These are phyloP conservation scores for Coemansia reversa DNA, from an alignment of 192 early-diverging fungal species.

Conservation along the genomic window DNA sequence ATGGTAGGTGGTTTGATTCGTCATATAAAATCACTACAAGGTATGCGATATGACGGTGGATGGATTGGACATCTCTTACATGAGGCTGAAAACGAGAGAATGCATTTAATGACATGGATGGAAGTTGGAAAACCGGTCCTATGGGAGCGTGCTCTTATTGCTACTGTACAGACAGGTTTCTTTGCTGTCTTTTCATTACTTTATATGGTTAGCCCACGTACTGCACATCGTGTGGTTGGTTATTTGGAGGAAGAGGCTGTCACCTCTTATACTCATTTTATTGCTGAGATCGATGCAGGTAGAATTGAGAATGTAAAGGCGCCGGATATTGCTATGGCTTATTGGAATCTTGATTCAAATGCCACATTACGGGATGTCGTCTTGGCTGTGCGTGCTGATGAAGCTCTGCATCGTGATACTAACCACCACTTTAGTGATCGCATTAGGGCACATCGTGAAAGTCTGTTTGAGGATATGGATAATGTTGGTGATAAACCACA, in stretches of 20 bases:
- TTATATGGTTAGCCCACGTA: constrained; percentile 78
- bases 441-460: constrained; percentile 54
- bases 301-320: constrained; percentile 68
- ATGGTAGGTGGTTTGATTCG: constrained; percentile 84
- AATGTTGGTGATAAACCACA: constrained; percentile 25
- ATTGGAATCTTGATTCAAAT: constrained; percentile 71
- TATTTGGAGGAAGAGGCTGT: constrained; percentile 96
- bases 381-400: constrained; percentile 85
- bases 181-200: constrained; percentile 86
- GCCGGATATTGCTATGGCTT: constrained; percentile 82
- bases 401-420: constrained; percentile 83
- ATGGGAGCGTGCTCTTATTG: constrained; percentile 66
- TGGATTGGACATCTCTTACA: constrained; percentile 89
- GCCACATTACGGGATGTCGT: constrained; percentile 83
- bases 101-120: constrained; percentile 80
- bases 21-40: constrained; percentile 75
- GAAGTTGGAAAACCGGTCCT: constrained; percentile 63
- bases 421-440: constrained; percentile 87
- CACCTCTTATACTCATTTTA: constrained; percentile 83
- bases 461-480: constrained; percentile 54
- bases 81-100: constrained; percentile 89
- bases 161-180: constrained; percentile 82
- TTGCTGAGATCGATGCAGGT: constrained; percentile 82
- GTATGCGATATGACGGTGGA: constrained; percentile 80
- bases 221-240: constrained; percentile 84